Percentiles rank a stretch among this genome's conserved stretches.
Conservation (phyloP, 2,329 filamentous ascomycete species). For the Stachybotrys chartarum region DNA sequence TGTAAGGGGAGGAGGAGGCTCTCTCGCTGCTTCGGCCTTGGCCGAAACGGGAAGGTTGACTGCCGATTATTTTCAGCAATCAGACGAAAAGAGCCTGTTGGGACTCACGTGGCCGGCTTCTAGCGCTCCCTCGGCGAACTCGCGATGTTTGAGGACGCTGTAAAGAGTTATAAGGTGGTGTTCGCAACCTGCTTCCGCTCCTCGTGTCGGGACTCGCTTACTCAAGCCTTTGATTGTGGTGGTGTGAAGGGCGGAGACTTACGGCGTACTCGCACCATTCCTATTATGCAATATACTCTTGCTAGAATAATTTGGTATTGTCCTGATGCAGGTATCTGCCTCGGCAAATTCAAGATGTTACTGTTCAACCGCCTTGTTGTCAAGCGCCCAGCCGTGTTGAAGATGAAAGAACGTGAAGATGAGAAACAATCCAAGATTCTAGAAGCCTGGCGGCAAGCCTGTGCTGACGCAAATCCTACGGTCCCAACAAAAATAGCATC, state of each 20-base stretch:
- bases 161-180: neutral
- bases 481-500: neutral
- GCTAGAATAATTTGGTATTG: too few species aligned
- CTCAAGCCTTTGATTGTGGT: neutral
- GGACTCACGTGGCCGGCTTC: neutral
- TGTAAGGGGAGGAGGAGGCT: neutral
- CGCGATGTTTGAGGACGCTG: neutral
- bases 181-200: neutral
- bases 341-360: too few species aligned
- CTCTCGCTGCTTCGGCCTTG: neutral
- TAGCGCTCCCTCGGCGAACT: neutral
- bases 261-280: neutral
- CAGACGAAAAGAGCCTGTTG: too few species aligned
- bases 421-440: neutral
- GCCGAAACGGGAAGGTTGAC: neutral
- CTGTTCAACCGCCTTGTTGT: too few species aligned
- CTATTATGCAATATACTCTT: neutral
- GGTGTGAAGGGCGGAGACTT: neutral
- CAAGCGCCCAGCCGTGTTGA: too few species aligned
- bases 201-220: neutral
- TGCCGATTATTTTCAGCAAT: neutral
- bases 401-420: neutral
- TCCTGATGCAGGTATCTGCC: too few species aligned
- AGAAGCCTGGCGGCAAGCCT: neutral
- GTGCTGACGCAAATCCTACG: neutral